A percentile compares a stretch with the other conserved stretches of the same genome.
phyloP scores from a whole-genome alignment of 1,139 yeast species.

The Sugiyamaella pinicola region DNA sequence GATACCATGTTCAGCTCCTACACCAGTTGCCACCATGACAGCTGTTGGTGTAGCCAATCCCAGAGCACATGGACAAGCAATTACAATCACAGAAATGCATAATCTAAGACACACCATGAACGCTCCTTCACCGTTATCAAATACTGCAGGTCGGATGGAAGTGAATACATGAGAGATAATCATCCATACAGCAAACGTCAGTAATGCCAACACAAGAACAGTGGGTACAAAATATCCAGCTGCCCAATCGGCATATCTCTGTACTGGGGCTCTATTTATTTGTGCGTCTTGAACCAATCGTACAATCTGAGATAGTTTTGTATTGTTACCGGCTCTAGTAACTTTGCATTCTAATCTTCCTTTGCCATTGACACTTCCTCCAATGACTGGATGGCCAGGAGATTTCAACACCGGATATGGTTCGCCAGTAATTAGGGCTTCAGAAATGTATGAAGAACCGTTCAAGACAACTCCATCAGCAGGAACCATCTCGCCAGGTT shows the following conservation, averaged over 20 bases:
- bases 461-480: constrained; percentile 82
- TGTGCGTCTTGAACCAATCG: constrained; percentile 88
- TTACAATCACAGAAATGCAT: constrained; percentile 92
- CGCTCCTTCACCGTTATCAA: constrained; percentile 57
- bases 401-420: constrained; percentile 69
- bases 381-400: constrained; percentile 67
- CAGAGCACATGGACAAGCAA: constrained; percentile 97
- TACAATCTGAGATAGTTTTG: constrained; percentile 86
- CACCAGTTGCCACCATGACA: constrained; percentile 97
- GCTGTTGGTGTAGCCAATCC: constrained; percentile 99
- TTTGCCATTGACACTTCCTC: constrained; percentile 88
- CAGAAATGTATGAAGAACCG: constrained; percentile 85
- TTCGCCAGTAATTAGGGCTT: constrained; percentile 89
- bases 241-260: constrained; percentile 78
- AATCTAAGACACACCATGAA: constrained; percentile 72
- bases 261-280: constrained; percentile 85
- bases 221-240: constrained; percentile 87
- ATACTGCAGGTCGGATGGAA: constrained; percentile 55
- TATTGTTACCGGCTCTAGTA: constrained; percentile 72
- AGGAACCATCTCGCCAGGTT: constrained; percentile 87
- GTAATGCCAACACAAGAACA: constrained; percentile 60
- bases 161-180: constrained; percentile 45
- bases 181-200: constrained; percentile 75
- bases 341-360: constrained; percentile 72
- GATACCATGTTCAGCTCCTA: constrained; percentile 77